Evolutionary conservation across 2,329 filamentous ascomycete genomes (phyloP), one percentile per base, ranked within the genome.

Genomic region (Ophiostoma ips): DNA sequence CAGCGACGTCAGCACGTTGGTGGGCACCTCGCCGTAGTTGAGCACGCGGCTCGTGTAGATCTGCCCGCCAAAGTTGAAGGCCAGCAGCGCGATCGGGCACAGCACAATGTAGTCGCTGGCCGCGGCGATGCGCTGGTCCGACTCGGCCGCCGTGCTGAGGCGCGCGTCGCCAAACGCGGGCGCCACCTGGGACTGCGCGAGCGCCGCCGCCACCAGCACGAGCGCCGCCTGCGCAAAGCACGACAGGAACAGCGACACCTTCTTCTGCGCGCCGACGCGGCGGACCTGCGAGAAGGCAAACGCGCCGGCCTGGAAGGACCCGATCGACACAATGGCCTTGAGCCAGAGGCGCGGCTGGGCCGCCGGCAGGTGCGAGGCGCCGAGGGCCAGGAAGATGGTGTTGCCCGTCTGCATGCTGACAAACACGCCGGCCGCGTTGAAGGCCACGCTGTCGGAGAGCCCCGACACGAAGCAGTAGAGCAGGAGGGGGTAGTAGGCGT

Each of bases 331-430:
- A n/a, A 75, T 71, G 0, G 84, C 84, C 56, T 86, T 85, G 60
- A 83, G 73, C 80, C 81, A 86, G 46, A 81, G 73, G 16, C 72
- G 74, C 8, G 69, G 69, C 48, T 71, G 66, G 34, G 59, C 58
- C 0, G 76, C 74, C 9, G 77, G 71, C n/a, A 88, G 68, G n/a
- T 52, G 40, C 1, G 56, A 51, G 1, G 56, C 56, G 3, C 85
- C 85, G 3, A 89, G 73, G 9, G 84, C 85, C 13, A 88, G 70
- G 62, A 87, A 90, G 45, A 90, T 77, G 5, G 85, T 88, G 64
- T 90, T 90, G 52, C 82, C 84, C 31, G 84, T 89, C 61, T 89
- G 85, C 84, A 89, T 89, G 58, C 81, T 85, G 37, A 87, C 84
- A 58, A 90, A 90, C 3, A 81, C 81, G 12, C 84, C 83, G 81